Conservation (phyloP, 192 early-diverging fungal genomes). For the Umbelopsis ramanniana region DNA sequence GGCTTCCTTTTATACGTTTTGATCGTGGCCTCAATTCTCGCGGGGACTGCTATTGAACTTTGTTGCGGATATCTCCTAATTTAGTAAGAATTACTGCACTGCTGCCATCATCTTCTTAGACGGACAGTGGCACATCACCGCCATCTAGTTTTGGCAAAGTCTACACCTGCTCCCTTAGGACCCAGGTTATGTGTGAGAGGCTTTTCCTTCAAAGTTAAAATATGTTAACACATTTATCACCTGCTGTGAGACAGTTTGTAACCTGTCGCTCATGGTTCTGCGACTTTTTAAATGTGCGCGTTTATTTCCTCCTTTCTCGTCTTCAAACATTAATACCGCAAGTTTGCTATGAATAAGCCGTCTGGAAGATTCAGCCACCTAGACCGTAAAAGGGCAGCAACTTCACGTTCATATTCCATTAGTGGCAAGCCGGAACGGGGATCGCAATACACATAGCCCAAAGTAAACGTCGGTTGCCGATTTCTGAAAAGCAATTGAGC, state of each 20-base stretch:
- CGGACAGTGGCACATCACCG: neutral
- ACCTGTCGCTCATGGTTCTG: too few species aligned
- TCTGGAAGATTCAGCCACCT: constrained; percentile 1
- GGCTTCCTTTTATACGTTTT: constrained; percentile 19
- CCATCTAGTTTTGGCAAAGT: constrained; percentile 17
- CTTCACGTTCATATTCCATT: neutral
- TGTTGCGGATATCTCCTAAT: neutral
- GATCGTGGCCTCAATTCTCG: neutral
- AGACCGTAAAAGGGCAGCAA: neutral
- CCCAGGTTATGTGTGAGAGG: too few species aligned
- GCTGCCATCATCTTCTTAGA: neutral
- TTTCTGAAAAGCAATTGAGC: neutral
- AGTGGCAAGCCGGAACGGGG: constrained; percentile 22
- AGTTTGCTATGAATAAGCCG: neutral
- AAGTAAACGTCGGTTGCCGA: constrained; percentile 4
- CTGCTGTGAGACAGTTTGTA: too few species aligned
- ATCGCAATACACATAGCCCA: neutral
- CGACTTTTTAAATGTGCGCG: too few species aligned
- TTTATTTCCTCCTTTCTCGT: too few species aligned
- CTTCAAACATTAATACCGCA: too few species aligned
- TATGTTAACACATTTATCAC: too few species aligned
- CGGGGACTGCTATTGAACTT: neutral
- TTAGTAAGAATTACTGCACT: constrained; percentile 21
- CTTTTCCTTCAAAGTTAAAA: too few species aligned
- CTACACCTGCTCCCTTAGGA: neutral